Evolutionary conservation across 2,329 filamentous ascomycete genomes (phyloP).

Genomic region (Apiospora phragmitis): DNA sequence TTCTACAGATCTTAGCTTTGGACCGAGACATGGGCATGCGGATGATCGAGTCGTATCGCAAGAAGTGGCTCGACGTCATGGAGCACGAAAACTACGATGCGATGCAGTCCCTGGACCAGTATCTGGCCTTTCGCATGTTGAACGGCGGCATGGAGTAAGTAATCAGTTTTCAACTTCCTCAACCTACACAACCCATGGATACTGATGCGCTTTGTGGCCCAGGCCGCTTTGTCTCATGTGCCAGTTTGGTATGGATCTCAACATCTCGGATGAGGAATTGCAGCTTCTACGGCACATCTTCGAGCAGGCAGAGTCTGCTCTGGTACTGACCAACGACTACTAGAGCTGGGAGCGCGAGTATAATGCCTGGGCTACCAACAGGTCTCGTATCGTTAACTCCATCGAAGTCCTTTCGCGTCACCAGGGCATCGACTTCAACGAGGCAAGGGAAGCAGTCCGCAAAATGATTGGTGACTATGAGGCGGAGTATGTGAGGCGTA

Average conservation of each 20-base stretch:
- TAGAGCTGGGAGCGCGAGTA: neutral
- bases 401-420: neutral
- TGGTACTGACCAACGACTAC: neutral
- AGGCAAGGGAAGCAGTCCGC: neutral
- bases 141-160: neutral
- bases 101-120: neutral
- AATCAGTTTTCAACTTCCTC: neutral
- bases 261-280: no score
- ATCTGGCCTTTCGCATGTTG: neutral
- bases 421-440: neutral
- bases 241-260: no score
- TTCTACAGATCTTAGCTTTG: neutral
- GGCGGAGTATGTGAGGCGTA: neutral
- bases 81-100: neutral
- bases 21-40: neutral
- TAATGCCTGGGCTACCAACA: neutral
- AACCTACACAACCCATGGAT: no score
- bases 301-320: no score
- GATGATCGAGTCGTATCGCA: neutral
- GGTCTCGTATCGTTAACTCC: neutral
- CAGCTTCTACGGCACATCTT: no score
- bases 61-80: neutral
- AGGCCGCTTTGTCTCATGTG: no score
- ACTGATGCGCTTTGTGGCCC: no score
- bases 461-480: neutral